Conservation (phyloP, 805 yeast genomes). For the Kuraishia ogatae region DNA sequence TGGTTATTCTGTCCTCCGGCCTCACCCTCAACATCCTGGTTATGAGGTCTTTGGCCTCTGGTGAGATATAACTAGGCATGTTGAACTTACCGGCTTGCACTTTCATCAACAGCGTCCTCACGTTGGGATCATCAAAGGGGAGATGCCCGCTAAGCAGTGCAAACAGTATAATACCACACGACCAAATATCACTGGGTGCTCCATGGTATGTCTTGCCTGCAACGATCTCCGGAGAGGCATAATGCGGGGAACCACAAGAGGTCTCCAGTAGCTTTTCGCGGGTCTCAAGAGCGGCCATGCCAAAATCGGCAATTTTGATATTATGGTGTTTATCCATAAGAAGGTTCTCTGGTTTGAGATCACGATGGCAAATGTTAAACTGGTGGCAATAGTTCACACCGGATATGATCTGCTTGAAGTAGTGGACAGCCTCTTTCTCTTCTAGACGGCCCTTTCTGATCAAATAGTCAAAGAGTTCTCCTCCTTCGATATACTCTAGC, state of each 20-base stretch:
- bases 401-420: conserved; percentile 64
- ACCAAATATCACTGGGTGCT: conserved; percentile 96
- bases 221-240: conserved; percentile 97
- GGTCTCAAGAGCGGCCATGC: conserved; percentile 96
- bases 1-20: conserved; percentile 72
- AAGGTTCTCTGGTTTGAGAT: conserved; percentile 73
- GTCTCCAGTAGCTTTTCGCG: conserved; percentile 80
- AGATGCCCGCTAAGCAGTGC: conserved; percentile 91
- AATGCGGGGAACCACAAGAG: conserved; percentile 97
- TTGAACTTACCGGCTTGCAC: conserved; percentile 85
- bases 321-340: conserved; percentile 74
- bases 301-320: conserved; percentile 96
- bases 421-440: conserved; percentile 83
- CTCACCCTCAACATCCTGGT: conserved; percentile 73
- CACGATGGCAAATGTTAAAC: conserved; percentile 66
- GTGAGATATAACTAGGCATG: conserved; percentile 72
- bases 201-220: conserved; percentile 95
- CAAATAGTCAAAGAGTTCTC: conserved; percentile 87
- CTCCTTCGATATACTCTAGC: conserved; percentile 94
- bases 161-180: conserved; percentile 91
- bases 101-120: conserved; percentile 75
- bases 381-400: conserved; percentile 65
- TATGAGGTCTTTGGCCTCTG: conserved; percentile 84
- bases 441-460: conserved; percentile 84
- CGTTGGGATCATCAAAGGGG: conserved; percentile 96